These are phyloP conservation scores for Rhypophila decipiens DNA, from an alignment of 495 filamentous ascomycete species.

Conservation along the genomic window DNA sequence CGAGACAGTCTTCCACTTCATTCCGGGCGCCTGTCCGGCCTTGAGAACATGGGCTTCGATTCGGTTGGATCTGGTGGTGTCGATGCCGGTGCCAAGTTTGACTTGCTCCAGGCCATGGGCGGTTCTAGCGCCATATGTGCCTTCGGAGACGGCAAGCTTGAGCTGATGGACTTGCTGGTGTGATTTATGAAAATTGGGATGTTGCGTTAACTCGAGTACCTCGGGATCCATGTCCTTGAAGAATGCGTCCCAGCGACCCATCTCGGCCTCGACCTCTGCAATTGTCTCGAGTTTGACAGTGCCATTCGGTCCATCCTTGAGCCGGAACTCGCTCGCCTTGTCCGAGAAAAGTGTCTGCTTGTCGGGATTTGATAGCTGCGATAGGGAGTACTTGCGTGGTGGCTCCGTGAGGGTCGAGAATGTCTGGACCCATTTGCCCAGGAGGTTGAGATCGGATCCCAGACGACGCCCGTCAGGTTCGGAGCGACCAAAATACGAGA, in stretches of 20 bases:
- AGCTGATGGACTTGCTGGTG: not conserved
- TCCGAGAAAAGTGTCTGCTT: constrained; percentile 15
- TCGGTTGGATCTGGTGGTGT: not conserved
- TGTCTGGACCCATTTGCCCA: constrained; percentile 17
- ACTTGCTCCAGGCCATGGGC: not conserved
- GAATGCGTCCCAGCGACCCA: not conserved
- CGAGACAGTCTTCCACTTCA: too few species aligned
- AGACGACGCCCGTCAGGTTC: constrained; percentile 18
- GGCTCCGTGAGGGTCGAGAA: constrained; percentile 1
- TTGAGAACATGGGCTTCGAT: too few species aligned
- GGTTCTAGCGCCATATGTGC: not conserved
- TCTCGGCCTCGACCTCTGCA: constrained; percentile 1
- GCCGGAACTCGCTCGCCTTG: constrained; percentile 3
- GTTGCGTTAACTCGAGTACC: constrained; percentile 9
- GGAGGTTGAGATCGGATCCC: constrained; percentile 13
- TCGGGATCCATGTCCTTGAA: constrained; percentile 10
- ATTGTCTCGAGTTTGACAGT: constrained; percentile 11
- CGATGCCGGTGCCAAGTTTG: not conserved
- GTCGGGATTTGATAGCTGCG: constrained; percentile 16
- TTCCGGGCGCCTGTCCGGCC: too few species aligned
- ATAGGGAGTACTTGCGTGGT: constrained; percentile 8
- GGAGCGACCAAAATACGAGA: constrained; percentile 13
- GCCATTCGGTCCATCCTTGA: constrained; percentile 9
- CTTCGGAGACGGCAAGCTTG: not conserved
- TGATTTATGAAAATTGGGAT: constrained; percentile 5